phyloP scores from a whole-genome alignment of 148 eudicot species.

The Chenopodium berlandieri region DNA sequence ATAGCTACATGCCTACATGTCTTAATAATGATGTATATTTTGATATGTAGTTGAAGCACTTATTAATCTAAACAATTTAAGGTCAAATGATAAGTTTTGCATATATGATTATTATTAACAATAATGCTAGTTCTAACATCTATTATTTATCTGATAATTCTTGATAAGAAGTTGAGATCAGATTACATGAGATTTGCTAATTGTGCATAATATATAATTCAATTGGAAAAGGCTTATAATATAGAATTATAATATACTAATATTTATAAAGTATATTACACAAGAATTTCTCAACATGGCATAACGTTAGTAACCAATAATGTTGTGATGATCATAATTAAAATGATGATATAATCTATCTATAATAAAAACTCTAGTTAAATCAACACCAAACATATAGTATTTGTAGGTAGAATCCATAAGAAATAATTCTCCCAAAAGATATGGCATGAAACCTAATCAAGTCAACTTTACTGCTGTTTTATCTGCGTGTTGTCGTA shows the following conservation, averaged over 20 bases:
- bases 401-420: not conserved
- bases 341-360: not conserved
- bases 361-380: not conserved
- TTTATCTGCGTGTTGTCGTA: slow-evolving; percentile 80
- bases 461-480: slow-evolving; percentile 45
- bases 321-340: not conserved
- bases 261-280: not conserved
- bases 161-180: too few species aligned
- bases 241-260: too few species aligned
- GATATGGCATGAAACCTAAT: slow-evolving; percentile 19
- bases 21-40: not conserved
- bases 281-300: slow-evolving; percentile 12
- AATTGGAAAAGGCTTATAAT: not conserved
- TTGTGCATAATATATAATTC: not conserved
- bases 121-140: not conserved
- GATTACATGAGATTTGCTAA: not conserved
- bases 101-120: too few species aligned
- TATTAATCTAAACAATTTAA: not conserved
- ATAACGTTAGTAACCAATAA: not conserved
- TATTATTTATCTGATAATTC: not conserved
- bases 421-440: slow-evolving; percentile 1
- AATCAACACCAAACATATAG: slow-evolving; percentile 2
- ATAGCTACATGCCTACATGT: not conserved
- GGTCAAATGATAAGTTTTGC: not conserved
- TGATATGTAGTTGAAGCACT: slow-evolving; percentile 9